Evolutionary conservation across 371 early-diverging fungal species (phyloP).

Genomic region (Actinomortierella ambigua): DNA sequence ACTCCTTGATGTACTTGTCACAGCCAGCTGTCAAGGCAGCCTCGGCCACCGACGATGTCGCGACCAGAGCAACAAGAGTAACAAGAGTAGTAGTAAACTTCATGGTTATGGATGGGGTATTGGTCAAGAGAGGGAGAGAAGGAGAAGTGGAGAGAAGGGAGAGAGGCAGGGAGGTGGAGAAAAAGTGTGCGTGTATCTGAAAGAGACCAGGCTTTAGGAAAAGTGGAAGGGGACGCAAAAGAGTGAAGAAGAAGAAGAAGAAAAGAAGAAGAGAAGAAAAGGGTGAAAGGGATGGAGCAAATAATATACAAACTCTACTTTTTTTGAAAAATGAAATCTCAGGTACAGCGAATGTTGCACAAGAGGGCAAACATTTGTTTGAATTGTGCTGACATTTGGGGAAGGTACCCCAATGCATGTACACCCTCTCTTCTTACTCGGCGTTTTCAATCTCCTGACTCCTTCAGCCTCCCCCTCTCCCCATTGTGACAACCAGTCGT

Average conservation of each 20-base stretch:
- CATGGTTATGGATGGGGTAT: slow-evolving; percentile 12
- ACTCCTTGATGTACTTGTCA: slow-evolving; percentile 13
- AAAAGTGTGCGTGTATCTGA: background rate
- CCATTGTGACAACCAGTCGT: no score
- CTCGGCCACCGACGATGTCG: slow-evolving; percentile 15
- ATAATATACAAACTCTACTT: slow-evolving; percentile 3
- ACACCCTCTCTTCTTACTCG: no score
- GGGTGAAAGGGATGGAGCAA: background rate
- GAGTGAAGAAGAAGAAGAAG: background rate
- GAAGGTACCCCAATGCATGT: no score
- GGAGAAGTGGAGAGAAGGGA: slow-evolving; percentile 1
- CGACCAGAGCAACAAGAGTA: slow-evolving; percentile 21
- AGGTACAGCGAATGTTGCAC: no score
- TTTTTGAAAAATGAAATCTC: no score
- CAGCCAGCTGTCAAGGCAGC: slow-evolving; percentile 32
- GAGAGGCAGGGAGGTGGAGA: background rate
- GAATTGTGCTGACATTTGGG: no score
- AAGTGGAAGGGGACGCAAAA: background rate
- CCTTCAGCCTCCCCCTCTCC: no score
- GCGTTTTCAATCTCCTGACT: no score
- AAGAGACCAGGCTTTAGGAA: background rate
- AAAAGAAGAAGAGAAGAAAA: background rate
- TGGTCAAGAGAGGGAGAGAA: no score
- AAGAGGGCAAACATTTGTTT: no score
- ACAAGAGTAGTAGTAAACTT: slow-evolving; percentile 25